Base-by-base conservation (phyloP, 176 grass and related monocot species). In the Cocos nucifera region DNA sequence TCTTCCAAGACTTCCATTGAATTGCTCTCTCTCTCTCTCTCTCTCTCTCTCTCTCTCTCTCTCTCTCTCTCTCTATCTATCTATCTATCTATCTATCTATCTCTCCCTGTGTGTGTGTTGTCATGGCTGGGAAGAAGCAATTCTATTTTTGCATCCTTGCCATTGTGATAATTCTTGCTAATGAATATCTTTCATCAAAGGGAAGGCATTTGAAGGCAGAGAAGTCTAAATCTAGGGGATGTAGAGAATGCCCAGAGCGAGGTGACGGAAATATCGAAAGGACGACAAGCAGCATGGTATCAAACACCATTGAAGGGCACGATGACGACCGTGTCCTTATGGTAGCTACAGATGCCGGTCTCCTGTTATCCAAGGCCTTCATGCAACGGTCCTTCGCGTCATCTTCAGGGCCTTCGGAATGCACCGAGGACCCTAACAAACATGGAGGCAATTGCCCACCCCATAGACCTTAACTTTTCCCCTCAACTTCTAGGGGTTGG, bases 341-440 rank as follows among this genome's bases (percentile, higher is more conserved):
- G 63, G n/a, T 68, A 9, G 62, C 58, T 22, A 72, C 52, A 5
- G 85, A 83, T 17, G 71, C 59, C 89, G 84, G 51, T 21, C 21
- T 21, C 87, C 93, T 0, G 87, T 87, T 0, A 73, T 86, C 23
- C 2, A 23, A 23, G 0, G 23, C 23, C 23, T 23, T 23, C 23
- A 23, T 23, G 23, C 23, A 23, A 23, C 23, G 23, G 23, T 23
- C 23, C 23, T 1, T 23, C 23, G 23, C 23, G 23, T 23, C 23
- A 23, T 23, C 23, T 23, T 23, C 23, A 8, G 87, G 93, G 6
- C 35, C 0, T 44, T 44, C 2, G 8, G 3, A 3, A 1, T 23
- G 23, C 23, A 23, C 23, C 23, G 23, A 1, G 23, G 23, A 23
- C 1, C 23, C 23, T 23, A 23, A 23, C 23, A 23, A 23, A 23